phyloP scores from a whole-genome alignment of 2,329 filamentous ascomycete species.

The Diaporthe ilicicola region DNA sequence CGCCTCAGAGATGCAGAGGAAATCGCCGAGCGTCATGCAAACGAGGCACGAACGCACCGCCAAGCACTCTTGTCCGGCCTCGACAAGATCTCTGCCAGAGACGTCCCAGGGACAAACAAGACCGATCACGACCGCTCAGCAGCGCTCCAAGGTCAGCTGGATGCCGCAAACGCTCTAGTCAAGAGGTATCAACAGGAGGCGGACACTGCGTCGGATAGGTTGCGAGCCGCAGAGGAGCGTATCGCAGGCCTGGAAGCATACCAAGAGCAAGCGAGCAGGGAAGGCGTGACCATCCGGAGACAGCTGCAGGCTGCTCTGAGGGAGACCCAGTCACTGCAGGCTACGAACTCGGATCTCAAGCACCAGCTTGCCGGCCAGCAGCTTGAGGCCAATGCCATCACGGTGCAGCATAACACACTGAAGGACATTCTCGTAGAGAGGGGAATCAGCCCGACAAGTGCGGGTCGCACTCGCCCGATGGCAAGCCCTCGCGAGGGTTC shows the following conservation, averaged over 20 bases:
- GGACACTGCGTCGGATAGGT: constrained; percentile 84
- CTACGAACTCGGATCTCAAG: constrained; percentile 82
- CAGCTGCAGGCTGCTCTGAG: constrained; percentile 87
- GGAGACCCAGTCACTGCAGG: constrained; percentile 83
- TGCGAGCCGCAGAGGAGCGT: constrained; percentile 92
- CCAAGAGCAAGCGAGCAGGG: constrained; percentile 94
- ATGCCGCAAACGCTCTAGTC: constrained; percentile 79
- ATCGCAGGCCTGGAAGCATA: constrained; percentile 97
- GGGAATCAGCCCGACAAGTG: constrained; percentile 80
- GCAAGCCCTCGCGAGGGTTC: constrained; percentile 80
- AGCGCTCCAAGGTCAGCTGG: constrained; percentile 82
- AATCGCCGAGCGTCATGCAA: constrained; percentile 84
- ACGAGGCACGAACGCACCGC: constrained; percentile 86
- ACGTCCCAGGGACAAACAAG: constrained; percentile 55
- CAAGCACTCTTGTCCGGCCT: constrained; percentile 84
- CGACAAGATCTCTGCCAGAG: constrained; percentile 72
- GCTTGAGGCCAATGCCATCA: constrained; percentile 91
- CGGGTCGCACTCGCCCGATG: constrained; percentile 75
- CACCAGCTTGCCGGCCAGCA: constrained; percentile 85
- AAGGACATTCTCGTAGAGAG: constrained; percentile 93
- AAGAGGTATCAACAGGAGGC: constrained; percentile 91
- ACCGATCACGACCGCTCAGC: constrained; percentile 71
- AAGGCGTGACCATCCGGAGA: constrained; percentile 87
- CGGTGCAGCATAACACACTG: constrained; percentile 89
- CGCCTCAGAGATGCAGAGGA: constrained; percentile 87